These are phyloP conservation scores for Colletotrichum sp. DNA, from an alignment of 2,329 filamentous ascomycete species.

Conservation along the genomic window DNA sequence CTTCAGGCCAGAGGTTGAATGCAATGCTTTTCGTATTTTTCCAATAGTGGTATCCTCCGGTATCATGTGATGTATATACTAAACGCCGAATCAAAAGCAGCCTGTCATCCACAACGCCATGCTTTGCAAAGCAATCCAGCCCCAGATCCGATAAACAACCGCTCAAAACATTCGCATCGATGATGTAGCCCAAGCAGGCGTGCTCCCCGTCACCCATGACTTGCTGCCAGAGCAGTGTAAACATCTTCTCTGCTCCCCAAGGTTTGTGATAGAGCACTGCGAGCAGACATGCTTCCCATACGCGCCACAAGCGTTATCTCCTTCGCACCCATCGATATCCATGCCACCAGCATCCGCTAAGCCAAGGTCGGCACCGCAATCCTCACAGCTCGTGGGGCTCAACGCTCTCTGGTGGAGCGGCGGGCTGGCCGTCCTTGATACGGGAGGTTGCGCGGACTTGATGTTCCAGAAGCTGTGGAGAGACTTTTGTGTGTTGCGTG, in stretches of 20 bases:
- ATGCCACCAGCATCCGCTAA: constrained; percentile 32
- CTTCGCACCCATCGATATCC: constrained; percentile 39
- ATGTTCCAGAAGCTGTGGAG: constrained; percentile 69
- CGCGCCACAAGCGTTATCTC: constrained; percentile 45
- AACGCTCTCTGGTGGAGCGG: constrained; percentile 66
- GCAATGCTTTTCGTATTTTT: neutral
- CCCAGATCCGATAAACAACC: accelerated
- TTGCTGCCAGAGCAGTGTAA: constrained; percentile 53
- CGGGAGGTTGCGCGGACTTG: constrained; percentile 38
- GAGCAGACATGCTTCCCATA: constrained; percentile 64
- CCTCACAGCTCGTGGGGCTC: constrained; percentile 52
- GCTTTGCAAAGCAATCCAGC: neutral
- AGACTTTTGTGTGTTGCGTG: constrained; percentile 47
- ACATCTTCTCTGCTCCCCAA: constrained; percentile 59
- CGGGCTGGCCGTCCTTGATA: constrained; percentile 29
- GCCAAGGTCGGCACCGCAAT: constrained; percentile 49
- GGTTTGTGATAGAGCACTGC: constrained; percentile 63
- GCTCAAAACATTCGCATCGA: neutral
- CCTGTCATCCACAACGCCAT: neutral
- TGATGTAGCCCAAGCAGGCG: constrained; percentile 22
- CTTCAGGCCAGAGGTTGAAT: neutral
- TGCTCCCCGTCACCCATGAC: constrained; percentile 15
- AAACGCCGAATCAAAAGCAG: neutral
- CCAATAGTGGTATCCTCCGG: neutral
- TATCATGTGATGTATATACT: neutral